Evolutionary conservation across 257 asterid species (phyloP).

Genomic region (Jaltomata sinuosa): DNA sequence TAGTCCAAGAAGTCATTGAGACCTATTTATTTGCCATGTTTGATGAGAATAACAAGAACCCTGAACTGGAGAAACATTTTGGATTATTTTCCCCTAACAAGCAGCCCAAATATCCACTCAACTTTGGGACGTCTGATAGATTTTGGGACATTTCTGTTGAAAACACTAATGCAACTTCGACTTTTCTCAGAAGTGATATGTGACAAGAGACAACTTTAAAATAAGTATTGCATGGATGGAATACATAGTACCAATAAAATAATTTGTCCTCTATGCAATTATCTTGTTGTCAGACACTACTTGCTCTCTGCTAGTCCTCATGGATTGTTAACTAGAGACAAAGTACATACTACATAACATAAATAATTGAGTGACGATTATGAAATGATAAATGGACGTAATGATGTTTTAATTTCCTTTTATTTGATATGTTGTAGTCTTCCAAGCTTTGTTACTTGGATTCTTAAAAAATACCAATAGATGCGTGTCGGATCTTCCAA

Average conservation of each 20-base stretch:
- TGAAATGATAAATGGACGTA: neutral
- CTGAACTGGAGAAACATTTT: conserved; percentile 8
- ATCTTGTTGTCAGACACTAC: neutral
- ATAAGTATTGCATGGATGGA: neutral
- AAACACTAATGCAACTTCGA: neutral
- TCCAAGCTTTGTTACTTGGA: neutral
- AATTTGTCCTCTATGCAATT: neutral
- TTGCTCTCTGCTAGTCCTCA: neutral
- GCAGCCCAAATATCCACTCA: neutral
- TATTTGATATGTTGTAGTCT: neutral
- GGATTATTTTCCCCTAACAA: conserved; percentile 10
- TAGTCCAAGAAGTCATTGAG: conserved; percentile 13
- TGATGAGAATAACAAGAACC: conserved; percentile 12
- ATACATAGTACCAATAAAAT: neutral
- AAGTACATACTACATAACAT: neutral
- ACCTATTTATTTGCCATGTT: conserved; percentile 15
- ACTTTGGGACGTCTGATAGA: neutral
- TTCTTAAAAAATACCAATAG: neutral
- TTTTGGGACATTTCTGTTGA: neutral
- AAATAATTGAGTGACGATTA: neutral
- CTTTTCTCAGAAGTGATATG: neutral
- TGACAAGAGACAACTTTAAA: neutral
- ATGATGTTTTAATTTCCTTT: neutral
- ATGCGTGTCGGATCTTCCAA: neutral
- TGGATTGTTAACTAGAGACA: neutral